Conservation (phyloP, 2,329 filamentous ascomycete genomes). For the Xylariaceae sp. region DNA sequence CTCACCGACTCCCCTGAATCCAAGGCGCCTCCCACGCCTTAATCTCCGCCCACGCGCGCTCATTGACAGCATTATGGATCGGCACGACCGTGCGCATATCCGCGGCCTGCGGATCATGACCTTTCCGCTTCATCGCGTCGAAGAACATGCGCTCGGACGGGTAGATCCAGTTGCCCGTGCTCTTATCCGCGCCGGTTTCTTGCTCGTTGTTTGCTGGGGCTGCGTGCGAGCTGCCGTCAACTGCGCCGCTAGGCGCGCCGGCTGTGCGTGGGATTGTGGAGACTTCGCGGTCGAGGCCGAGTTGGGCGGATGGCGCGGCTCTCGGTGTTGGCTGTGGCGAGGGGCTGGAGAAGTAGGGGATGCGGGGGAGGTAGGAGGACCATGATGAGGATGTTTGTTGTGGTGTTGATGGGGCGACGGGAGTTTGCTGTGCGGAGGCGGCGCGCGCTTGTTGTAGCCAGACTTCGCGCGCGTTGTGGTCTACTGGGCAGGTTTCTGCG, state of each 20-base stretch:
- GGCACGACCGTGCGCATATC: conserved; percentile 93
- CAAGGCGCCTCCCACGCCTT: conserved; percentile 78
- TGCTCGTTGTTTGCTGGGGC: conserved; percentile 62
- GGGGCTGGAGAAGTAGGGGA: conserved; percentile 36
- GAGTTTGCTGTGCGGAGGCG: conserved; percentile 17
- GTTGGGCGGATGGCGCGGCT: conserved; percentile 21
- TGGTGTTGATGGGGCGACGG: no score
- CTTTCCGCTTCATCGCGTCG: conserved; percentile 90
- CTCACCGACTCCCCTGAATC: conserved; percentile 50
- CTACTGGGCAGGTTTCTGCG: conserved; percentile 56
- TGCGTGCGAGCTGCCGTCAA: conserved; percentile 25
- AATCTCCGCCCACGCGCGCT: conserved; percentile 91
- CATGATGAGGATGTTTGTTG: conserved; percentile 39
- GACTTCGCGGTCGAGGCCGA: conserved; percentile 65
- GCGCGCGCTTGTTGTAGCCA: conserved; percentile 48
- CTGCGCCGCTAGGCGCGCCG: conserved; percentile 29
- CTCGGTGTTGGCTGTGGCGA: conserved; percentile 7
- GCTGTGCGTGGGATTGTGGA: conserved; percentile 71
- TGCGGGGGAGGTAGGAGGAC: conserved; percentile 39
- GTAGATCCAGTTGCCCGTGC: conserved; percentile 90
- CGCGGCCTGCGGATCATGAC: conserved; percentile 60
- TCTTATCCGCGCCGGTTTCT: conserved; percentile 65
- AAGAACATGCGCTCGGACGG: conserved; percentile 98
- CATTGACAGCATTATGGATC: conserved; percentile 98
- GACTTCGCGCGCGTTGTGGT: conserved; percentile 61